phyloP scores from a whole-genome alignment of 768 basidiomycete species.

The Coprinopsis sp. region DNA sequence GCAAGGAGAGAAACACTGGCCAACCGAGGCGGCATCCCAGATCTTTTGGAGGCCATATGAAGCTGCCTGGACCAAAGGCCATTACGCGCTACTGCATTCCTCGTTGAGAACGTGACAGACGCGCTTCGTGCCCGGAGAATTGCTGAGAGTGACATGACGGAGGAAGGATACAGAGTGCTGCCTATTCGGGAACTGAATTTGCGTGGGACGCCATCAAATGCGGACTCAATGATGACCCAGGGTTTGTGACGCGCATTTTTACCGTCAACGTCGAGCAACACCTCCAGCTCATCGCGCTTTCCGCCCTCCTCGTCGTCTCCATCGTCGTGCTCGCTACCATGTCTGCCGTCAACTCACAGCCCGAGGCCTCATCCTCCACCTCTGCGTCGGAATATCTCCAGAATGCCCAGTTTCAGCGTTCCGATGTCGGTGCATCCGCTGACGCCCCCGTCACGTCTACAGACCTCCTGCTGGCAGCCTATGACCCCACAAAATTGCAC shows the following conservation, averaged over 20 bases:
- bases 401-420: slow-evolving; percentile 43
- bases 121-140: neutral
- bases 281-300: slow-evolving; percentile 15
- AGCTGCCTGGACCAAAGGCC: neutral
- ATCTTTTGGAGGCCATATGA: slow-evolving; percentile 1
- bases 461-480: slow-evolving; percentile 81
- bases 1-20: neutral
- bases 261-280: slow-evolving; percentile 18
- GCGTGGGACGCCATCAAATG: neutral
- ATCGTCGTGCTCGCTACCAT: slow-evolving; percentile 18
- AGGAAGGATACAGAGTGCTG: neutral
- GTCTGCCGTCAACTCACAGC: slow-evolving; percentile 26
- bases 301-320: slow-evolving; percentile 15
- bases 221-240: neutral
- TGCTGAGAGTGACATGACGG: slow-evolving; percentile 1
- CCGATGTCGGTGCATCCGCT: slow-evolving; percentile 33
- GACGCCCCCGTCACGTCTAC: slow-evolving; percentile 73
- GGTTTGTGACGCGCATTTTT: slow-evolving; percentile 9
- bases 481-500: slow-evolving; percentile 90
- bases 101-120: neutral
- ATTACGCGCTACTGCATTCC: neutral
- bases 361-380: slow-evolving; percentile 38
- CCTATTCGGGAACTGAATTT: neutral
- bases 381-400: slow-evolving; percentile 43
- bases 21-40: neutral